Evolutionary conservation across 2,329 filamentous ascomycete genomes (phyloP).

Genomic region (Fusarium sp.): DNA sequence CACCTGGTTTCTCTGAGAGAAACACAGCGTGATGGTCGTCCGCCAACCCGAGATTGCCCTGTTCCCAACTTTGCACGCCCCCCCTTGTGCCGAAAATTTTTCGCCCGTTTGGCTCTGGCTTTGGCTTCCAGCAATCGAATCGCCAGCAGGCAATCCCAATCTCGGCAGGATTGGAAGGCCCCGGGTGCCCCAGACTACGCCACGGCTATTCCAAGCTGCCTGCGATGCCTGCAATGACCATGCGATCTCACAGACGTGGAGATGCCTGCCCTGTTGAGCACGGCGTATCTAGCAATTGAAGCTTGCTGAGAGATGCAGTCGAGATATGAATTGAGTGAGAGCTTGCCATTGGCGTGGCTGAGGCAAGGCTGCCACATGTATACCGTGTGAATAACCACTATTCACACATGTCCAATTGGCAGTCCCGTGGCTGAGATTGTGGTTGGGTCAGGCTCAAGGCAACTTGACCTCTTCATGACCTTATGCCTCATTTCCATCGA

Average conservation of each 20-base stretch:
- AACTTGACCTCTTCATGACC: slow-evolving; percentile 38
- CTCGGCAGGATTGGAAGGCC: slow-evolving; percentile 26
- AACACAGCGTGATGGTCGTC: slow-evolving; percentile 3
- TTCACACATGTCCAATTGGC: slow-evolving; percentile 17
- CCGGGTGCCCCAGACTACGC: slow-evolving; percentile 32
- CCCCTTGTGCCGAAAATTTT: slow-evolving; percentile 44
- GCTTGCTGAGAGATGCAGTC: background rate
- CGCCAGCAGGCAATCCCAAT: slow-evolving; percentile 31
- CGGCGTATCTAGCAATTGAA: background rate
- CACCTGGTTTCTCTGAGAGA: slow-evolving; percentile 22
- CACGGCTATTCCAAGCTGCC: slow-evolving; percentile 1
- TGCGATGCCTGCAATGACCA: background rate
- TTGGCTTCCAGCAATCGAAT: background rate
- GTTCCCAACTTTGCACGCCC: slow-evolving; percentile 20
- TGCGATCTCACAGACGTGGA: background rate
- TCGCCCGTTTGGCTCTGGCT: slow-evolving; percentile 27
- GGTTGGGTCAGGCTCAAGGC: background rate
- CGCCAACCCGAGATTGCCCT: slow-evolving; percentile 43
- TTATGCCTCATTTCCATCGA: slow-evolving; percentile 1
- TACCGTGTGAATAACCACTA: slow-evolving; percentile 17
- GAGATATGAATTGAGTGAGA: background rate
- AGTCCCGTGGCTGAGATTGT: slow-evolving; percentile 20
- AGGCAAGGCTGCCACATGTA: slow-evolving; percentile 17
- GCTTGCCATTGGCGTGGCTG: slow-evolving; percentile 14
- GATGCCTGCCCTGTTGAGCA: background rate